Base-by-base conservation (phyloP, 495 filamentous ascomycete genomes). In the Penicillium antarcticum region DNA sequence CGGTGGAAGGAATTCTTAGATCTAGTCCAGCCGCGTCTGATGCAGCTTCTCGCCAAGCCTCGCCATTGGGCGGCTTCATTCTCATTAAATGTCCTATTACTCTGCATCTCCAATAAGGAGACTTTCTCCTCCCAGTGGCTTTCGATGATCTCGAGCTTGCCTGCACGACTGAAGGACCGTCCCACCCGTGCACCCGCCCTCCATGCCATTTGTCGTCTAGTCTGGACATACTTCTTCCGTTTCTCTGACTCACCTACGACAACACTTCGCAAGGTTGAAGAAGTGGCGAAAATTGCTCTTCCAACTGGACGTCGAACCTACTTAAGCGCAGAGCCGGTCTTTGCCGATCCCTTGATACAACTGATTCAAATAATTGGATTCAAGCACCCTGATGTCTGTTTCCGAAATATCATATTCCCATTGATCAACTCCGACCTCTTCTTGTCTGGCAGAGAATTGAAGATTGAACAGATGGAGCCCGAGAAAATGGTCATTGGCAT, bases 401-500 rank as follows among this genome's bases (percentile, higher is more conserved):
- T 97, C 68, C 81, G 85, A 53, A 89, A 74, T 45, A 89, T 97
- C 47, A 88, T 99, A 16, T 99, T 96, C 63, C 94, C 92, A 8
- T 69, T 99, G 43, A 86, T 99, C 58, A 97, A 95, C 63, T 88
- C 90, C 6, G 94, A 99, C 34, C 72, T 89, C 26, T 91, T 98
- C 62, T 48, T 71, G 8, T 81, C 81, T 2, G 85, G 87, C 26
- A 86, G 81, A 63, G 91, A 96, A 24, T 72, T 94, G 49, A 90
- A 84, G 61, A 87, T 95, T 42, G 92, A 97, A 62, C 89, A 94
- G 59, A 83, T 99, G 58, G 94, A 97, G 44, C 94, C 94, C 0
- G 94, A 99, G 62, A 87, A 87, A 62, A 96, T 97, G 76, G 90
- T 97, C 9, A 87, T 99, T 61, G 94, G 92, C 10, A 99, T 99